Percentiles rank a stretch among this genome's conserved stretches.
Conservation (phyloP, 208 protist genomes). For the Wallacemonas collosoma region DNA sequence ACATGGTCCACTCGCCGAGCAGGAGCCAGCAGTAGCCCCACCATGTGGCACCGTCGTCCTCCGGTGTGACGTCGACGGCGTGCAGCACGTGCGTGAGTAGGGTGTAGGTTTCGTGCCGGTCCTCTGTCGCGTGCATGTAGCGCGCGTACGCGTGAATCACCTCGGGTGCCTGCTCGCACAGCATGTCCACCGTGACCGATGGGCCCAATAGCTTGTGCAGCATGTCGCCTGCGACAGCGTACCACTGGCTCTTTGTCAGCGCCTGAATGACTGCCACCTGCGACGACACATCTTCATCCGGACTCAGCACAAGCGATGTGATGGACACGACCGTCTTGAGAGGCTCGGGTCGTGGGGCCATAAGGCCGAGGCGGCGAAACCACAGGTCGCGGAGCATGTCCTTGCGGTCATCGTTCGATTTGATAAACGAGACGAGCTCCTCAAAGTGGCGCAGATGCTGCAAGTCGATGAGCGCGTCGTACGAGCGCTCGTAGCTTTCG, state of each 20-base stretch:
- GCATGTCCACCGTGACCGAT: slow-evolving; percentile 32
- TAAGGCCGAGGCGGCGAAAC: slow-evolving; percentile 82
- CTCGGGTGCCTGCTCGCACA: slow-evolving; percentile 74
- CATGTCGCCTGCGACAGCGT: slow-evolving; percentile 66
- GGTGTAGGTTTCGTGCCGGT: slow-evolving; percentile 63
- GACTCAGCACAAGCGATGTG: slow-evolving; percentile 93
- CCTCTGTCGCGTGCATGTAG: slow-evolving; percentile 63
- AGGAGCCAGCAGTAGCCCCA: slow-evolving; percentile 88
- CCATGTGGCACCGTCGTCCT: slow-evolving; percentile 26
- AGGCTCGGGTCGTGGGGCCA: slow-evolving; percentile 89
- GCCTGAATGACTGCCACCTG: slow-evolving; percentile 96
- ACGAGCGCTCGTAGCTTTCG: slow-evolving; percentile 89
- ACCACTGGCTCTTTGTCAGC: slow-evolving; percentile 86
- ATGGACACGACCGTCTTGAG: slow-evolving; percentile 96
- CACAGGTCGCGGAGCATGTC: slow-evolving; percentile 84
- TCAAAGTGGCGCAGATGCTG: slow-evolving; percentile 99
- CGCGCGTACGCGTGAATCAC: slow-evolving; percentile 90
- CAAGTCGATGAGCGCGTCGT: slow-evolving; percentile 94
- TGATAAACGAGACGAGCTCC: slow-evolving; percentile 97
- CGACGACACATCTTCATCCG: slow-evolving; percentile 91
- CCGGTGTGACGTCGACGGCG: slow-evolving; percentile 39
- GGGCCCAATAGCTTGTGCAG: slow-evolving; percentile 56
- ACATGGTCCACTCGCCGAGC: slow-evolving; percentile 89
- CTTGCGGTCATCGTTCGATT: slow-evolving; percentile 53
- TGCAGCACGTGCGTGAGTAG: slow-evolving; percentile 72